Base-by-base conservation (phyloP, 169 alveolate genomes). In the Eimeria brunetti region DNA sequence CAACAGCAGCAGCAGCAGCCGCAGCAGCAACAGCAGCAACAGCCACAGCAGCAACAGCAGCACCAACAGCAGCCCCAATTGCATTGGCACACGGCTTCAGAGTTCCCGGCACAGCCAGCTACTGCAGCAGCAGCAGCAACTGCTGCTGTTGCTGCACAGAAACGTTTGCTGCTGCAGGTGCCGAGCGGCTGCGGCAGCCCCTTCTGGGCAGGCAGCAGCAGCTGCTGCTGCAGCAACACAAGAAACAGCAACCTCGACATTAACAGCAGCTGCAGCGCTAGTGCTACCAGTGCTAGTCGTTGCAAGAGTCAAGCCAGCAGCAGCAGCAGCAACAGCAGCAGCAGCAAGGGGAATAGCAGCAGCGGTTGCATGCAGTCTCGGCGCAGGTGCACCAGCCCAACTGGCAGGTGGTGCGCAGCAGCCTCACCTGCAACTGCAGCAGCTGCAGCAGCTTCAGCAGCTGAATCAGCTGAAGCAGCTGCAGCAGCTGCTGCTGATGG, bases 301-400 rank as follows among this genome's bases (percentile, higher is more conserved):
- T 75, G 85, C 85, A 75, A 75, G 85, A 75, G 62, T 51, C 89
- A 81, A 46, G 51, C n/a, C 62, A 53, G 89, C 89, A 81, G 89
- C 69, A 51, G 27, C 24, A 53, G 89, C 89, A 81, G 67, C 49
- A 53, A 73, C 89, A 81, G 67, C 51, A 49, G 51, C 89, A 81
- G 67, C 89, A 81, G 53, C 49, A 49, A n/a, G n/a, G 24, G 67
- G n/a, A n/a, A 30, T 73, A 81, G 46, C 89, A 81, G 33, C 30
- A 49, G 30, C n/a, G 89, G 89, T 51, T 81, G 46, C 89, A 7
- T 81, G 89, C 89, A 51, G 53, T 16, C 89, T 24, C 89, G 67
- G 62, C 64, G 89, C n/a, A 49, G 89, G 73, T 81, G 71, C 27
- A 81, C 73, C 24, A 81, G 89, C 71, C 89, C 89, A 30, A 51